These are phyloP conservation scores for Colletotrichum sp. DNA, from an alignment of 2,329 filamentous ascomycete species.

Conservation along the genomic window DNA sequence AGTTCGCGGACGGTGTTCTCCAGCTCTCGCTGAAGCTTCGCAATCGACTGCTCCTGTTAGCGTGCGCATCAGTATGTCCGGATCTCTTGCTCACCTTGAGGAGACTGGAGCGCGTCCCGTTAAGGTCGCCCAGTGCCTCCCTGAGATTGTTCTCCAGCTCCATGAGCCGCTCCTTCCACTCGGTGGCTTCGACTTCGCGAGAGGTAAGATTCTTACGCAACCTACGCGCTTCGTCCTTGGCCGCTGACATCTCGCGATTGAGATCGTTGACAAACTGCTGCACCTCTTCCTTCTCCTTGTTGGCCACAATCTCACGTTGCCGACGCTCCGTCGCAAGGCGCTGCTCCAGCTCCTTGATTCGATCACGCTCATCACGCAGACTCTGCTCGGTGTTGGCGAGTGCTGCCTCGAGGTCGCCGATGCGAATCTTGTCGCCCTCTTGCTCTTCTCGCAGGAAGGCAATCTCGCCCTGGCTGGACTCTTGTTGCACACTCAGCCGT, in stretches of 20 bases:
- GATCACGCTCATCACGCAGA: constrained; percentile 85
- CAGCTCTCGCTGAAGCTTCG: constrained; percentile 85
- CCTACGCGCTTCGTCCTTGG: constrained; percentile 85
- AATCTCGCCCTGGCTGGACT: constrained; percentile 92
- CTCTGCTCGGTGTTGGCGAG: constrained; percentile 79
- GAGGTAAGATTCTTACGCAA: constrained; percentile 83
- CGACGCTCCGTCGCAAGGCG: constrained; percentile 80
- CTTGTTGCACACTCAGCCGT: constrained; percentile 86
- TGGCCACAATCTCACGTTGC: constrained; percentile 86
- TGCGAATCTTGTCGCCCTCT: constrained; percentile 96
- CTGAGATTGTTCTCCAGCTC: constrained; percentile 90
- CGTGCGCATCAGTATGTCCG: neutral
- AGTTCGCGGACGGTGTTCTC: constrained; percentile 85
- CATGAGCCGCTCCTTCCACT: constrained; percentile 89
- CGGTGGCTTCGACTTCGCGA: constrained; percentile 85
- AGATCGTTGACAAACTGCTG: constrained; percentile 93
- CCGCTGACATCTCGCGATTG: constrained; percentile 79
- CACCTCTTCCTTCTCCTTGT: constrained; percentile 91
- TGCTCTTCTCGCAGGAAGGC: constrained; percentile 96
- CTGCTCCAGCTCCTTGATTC: constrained; percentile 71
- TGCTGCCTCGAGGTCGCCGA: constrained; percentile 87
- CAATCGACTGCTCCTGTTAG: constrained; percentile 66
- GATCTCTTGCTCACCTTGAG: constrained; percentile 65
- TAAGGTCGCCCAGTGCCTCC: constrained; percentile 85
- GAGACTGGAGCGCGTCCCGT: constrained; percentile 83